Base-by-base conservation (phyloP, 2,329 filamentous ascomycete genomes). In the Sporothrix brunneoviolacea region DNA sequence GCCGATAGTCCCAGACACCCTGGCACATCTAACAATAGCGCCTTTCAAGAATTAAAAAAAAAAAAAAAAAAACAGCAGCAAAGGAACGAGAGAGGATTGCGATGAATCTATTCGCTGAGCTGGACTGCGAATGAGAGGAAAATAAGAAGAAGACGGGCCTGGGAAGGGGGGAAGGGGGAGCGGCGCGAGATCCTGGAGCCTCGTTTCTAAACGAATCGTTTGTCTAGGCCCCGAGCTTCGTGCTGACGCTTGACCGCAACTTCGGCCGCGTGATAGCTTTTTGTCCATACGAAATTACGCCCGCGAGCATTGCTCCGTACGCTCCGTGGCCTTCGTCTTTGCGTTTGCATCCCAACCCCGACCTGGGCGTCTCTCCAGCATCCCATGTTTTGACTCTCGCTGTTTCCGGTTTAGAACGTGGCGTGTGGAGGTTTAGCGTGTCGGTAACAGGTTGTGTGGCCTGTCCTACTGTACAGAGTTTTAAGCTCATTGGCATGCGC, bases 211-310 rank as follows among this genome's bases (percentile, higher is more conserved):
- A 28, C 24, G 10, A 28, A 28, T 28, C 24, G 10, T 10, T 10
- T 5, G 24, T 10, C 24, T 6, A 21, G 6, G 19, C 8, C 37
- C 6, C 22, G 10, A 4, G 8, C 4, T 8, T 27, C 21, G 16
- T 10, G 38, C 38, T 40, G 38, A 22, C 38, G 16, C 35, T 42
- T 47, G 44, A 47, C 44, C 35, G 44, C 44, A 47, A 47, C 35
- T 39, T 47, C 4, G 33, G n/a, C 35, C 44, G 33, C 44, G 35
- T 47, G 35, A 47, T 39, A 24, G 18, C 12, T 13, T 8, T 22
- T 27, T 47, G n/a, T n/a, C n/a, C n/a, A n/a, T n/a, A n/a, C n/a
- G 13, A 35, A 28, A 28, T 28, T 5, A 28, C 24, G 24, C 24
- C 10, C 24, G 24, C 24, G 6, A 28, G 24, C 24, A 5, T 10